phyloP scores from a whole-genome alignment of 768 basidiomycete species.

The Russula foetens region DNA sequence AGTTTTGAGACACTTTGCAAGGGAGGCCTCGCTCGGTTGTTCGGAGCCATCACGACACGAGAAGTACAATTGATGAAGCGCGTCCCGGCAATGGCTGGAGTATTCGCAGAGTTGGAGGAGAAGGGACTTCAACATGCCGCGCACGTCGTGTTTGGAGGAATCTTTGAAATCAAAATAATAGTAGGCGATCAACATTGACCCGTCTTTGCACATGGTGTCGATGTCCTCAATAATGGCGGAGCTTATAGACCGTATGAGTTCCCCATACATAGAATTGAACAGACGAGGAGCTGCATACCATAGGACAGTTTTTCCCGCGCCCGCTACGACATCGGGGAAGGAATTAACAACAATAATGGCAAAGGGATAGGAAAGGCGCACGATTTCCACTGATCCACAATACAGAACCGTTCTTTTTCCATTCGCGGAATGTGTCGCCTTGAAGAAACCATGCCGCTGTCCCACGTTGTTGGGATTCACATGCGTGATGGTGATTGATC shows the following conservation, averaged over 20 bases:
- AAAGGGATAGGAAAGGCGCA: neutral
- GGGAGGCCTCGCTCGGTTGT: neutral
- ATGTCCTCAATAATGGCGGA: neutral
- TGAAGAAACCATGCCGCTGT: neutral
- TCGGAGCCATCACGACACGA: neutral
- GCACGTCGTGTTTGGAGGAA: neutral
- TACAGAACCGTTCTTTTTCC: neutral
- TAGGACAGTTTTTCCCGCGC: neutral
- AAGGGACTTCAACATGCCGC: neutral
- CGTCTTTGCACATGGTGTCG: neutral
- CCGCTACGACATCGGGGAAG: neutral
- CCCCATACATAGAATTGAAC: neutral
- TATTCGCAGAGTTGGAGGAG: neutral
- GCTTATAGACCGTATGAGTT: neutral
- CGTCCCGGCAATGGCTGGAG: neutral
- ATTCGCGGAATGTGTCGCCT: neutral
- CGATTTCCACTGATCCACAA: neutral
- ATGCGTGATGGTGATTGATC: neutral
- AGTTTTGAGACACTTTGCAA: neutral
- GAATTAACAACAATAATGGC: neutral
- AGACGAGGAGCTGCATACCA: neutral
- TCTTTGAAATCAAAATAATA: slow-evolving; percentile 1
- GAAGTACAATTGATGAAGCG: neutral
- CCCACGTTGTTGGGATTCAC: too few relatives aligned
- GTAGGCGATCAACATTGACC: neutral